These are phyloP conservation scores for Trifolium repens DNA, from an alignment of 306 rosid genomes.

Conservation along the genomic window DNA sequence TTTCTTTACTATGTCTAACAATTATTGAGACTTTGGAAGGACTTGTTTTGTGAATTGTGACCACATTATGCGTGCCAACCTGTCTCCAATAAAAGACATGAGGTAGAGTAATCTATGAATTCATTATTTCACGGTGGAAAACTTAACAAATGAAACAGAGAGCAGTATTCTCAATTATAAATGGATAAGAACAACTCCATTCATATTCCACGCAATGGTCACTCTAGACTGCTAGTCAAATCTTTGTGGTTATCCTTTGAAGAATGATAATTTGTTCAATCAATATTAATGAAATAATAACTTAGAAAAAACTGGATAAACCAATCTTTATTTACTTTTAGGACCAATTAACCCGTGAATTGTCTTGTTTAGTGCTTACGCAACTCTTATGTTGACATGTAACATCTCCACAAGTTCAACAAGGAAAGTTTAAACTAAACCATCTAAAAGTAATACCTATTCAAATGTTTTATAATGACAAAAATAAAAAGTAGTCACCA, in stretches of 20 bases:
- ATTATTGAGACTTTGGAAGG: slow-evolving; percentile 45
- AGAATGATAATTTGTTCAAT: no score
- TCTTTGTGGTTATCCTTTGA: background rate
- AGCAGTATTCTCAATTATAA: background rate
- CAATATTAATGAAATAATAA: no score
- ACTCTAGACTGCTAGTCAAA: slow-evolving; percentile 7
- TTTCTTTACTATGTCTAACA: slow-evolving; percentile 32
- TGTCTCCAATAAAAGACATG: slow-evolving; percentile 49
- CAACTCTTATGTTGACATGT: background rate
- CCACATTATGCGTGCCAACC: slow-evolving; percentile 53
- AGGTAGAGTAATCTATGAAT: background rate
- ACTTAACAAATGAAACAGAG: background rate
- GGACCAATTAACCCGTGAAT: background rate
- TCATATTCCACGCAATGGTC: background rate
- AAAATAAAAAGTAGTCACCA: no score
- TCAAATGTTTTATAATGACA: no score
- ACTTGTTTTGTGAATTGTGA: slow-evolving; percentile 24
- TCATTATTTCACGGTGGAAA: slow-evolving; percentile 11
- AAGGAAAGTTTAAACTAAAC: background rate
- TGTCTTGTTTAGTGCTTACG: background rate
- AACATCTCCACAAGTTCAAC: background rate
- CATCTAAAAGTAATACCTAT: no score
- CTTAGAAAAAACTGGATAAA: no score
- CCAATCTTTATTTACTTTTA: background rate
- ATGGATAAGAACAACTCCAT: slow-evolving; percentile 2